Evolutionary conservation across 192 early-diverging fungal genomes (phyloP).

Genomic region (Backusella westeae): DNA sequence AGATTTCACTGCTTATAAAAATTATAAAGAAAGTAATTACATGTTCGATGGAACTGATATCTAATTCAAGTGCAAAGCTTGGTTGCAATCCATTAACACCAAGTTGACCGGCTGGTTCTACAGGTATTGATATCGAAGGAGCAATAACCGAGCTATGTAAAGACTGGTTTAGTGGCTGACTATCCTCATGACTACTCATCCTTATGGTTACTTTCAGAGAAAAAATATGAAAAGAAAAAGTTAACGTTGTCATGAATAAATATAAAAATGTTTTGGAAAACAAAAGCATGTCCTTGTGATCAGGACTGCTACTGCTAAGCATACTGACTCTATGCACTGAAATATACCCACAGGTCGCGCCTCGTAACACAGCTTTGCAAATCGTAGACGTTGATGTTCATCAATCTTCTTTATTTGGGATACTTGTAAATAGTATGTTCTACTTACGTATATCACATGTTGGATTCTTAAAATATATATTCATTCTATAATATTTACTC

Average conservation of each 20-base stretch:
- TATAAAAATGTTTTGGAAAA: neutral
- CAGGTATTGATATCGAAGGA: neutral
- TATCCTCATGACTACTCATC: neutral
- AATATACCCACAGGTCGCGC: neutral
- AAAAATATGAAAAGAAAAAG: neutral
- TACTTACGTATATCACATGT: neutral
- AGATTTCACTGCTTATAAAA: neutral
- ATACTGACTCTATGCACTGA: neutral
- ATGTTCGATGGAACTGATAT: constrained; percentile 25
- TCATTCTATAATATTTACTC: neutral
- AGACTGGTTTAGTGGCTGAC: neutral
- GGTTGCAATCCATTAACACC: constrained; percentile 21
- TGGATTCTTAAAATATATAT: neutral
- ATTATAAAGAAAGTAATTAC: constrained; percentile 8
- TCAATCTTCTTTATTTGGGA: neutral
- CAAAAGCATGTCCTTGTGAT: neutral
- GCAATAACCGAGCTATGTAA: neutral
- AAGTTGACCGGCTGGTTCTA: neutral
- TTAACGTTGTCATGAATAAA: neutral
- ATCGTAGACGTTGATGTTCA: neutral
- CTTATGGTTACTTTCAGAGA: neutral
- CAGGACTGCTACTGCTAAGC: neutral
- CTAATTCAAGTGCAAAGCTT: constrained; percentile 17
- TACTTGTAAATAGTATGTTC: neutral
- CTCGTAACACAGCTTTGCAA: neutral